Conservation (phyloP, 2,329 filamentous ascomycete genomes). For the Botrytis paeoniae region DNA sequence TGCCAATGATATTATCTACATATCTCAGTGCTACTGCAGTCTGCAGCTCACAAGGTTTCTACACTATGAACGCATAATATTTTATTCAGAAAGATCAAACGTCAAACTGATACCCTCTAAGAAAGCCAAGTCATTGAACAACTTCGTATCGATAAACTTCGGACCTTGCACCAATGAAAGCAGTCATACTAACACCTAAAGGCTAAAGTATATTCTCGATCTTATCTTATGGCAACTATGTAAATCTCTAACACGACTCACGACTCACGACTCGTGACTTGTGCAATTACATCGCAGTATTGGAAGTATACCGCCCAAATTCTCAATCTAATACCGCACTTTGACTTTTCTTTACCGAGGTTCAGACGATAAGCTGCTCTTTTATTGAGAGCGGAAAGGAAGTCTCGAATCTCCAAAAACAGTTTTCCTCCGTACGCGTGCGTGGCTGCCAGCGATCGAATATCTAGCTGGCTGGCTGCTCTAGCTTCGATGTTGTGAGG, state of each 20-base stretch:
- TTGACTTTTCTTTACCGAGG: constrained; percentile 4
- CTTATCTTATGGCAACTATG: background rate
- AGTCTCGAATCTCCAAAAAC: constrained; percentile 3
- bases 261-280: background rate
- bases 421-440: constrained; percentile 7
- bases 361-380: constrained; percentile 7
- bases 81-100: background rate
- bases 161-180: background rate
- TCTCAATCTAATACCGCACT: background rate
- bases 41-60: background rate
- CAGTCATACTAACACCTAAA: background rate
- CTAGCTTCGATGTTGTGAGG: background rate
- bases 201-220: background rate
- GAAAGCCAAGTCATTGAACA: background rate
- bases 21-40: background rate
- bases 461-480: background rate
- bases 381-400: background rate
- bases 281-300: background rate
- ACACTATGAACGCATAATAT: background rate
- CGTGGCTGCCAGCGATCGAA: constrained; percentile 18
- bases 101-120: background rate
- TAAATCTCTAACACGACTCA: background rate
- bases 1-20: background rate
- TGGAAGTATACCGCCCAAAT: background rate
- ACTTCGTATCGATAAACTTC: background rate